Percentiles rank a stretch among this genome's conserved stretches.
These are phyloP conservation scores for Sphagnum tenellum DNA, from an alignment of 225 moss, liverwort and hornwort species.

Conservation along the genomic window DNA sequence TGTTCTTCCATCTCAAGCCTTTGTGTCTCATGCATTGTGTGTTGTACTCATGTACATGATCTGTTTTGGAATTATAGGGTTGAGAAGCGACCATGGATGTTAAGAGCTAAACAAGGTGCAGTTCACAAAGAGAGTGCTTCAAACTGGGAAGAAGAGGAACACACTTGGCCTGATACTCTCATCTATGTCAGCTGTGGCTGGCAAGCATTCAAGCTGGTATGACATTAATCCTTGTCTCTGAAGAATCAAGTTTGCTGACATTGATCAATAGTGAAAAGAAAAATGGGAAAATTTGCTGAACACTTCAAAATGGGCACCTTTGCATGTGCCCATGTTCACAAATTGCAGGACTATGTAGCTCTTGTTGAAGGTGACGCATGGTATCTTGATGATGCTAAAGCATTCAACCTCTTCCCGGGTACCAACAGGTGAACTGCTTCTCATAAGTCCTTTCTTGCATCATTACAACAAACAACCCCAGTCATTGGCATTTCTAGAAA, in stretches of 20 bases:
- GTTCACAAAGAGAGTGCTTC: constrained; percentile 46
- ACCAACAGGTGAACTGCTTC: constrained; percentile 56
- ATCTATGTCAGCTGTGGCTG: constrained; percentile 98
- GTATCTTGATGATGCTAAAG: constrained; percentile 70
- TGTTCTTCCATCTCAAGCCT: no score
- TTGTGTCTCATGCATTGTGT: no score
- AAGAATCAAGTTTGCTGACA: no score
- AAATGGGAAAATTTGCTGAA: no score
- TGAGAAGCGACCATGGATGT: constrained; percentile 94
- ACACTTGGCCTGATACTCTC: constrained; percentile 67
- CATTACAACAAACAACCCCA: no score
- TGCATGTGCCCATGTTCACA: not conserved
- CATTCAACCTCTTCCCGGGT: constrained; percentile 90
- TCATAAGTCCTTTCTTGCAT: not conserved
- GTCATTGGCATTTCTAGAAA: no score
- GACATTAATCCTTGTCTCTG: not conserved
- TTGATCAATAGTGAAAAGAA: no score
- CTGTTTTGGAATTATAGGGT: constrained; percentile 23
- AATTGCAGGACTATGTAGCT: constrained; percentile 62
- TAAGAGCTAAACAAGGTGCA: constrained; percentile 60
- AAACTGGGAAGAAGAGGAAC: constrained; percentile 42
- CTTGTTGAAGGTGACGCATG: constrained; percentile 64
- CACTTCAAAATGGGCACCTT: no score
- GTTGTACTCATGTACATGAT: no score
- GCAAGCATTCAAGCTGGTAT: constrained; percentile 88